A percentile compares a stretch with the other conserved stretches of the same genome.
phyloP scores from a whole-genome alignment of 1,284 basidiomycete species.

The Retiboletus fuscus region DNA sequence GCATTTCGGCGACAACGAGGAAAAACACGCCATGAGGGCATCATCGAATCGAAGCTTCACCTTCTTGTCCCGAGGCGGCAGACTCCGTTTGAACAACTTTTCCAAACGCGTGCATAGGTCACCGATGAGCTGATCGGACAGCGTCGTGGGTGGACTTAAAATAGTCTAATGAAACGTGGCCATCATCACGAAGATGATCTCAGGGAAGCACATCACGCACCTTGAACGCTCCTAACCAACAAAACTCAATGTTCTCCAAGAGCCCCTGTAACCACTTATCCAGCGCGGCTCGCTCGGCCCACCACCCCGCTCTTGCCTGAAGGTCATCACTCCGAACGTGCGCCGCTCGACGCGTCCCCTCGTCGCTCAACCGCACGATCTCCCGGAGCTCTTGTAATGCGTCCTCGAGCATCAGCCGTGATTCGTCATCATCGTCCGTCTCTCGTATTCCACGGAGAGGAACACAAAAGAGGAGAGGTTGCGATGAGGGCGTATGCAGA shows the following conservation, averaged over 20 bases:
- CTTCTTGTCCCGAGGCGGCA: conserved; percentile 60
- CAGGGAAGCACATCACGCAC: conserved; percentile 55
- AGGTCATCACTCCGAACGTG: conserved; percentile 74
- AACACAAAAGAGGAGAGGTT: conserved; percentile 87
- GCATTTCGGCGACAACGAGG: conserved; percentile 83
- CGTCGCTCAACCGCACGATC: conserved; percentile 84
- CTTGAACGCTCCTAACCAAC: conserved; percentile 98
- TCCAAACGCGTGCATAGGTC: conserved; percentile 77
- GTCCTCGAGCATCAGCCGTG: conserved; percentile 78
- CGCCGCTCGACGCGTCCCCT: conserved; percentile 80
- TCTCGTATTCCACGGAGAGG: conserved; percentile 89
- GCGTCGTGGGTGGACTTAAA: conserved; percentile 65
- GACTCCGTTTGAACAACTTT: conserved; percentile 76
- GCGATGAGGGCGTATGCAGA: conserved; percentile 66
- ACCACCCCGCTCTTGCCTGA: conserved; percentile 83
- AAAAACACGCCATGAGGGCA: conserved; percentile 86
- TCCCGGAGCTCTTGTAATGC: conserved; percentile 81
- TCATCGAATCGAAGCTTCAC: conserved; percentile 65
- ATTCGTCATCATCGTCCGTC: conserved; percentile 75
- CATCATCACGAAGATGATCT: conserved; percentile 7
- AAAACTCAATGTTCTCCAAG: conserved; percentile 89
- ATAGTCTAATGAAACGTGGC: conserved; percentile 67
- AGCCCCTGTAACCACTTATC: conserved; percentile 84
- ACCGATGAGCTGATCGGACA: conserved; percentile 60
- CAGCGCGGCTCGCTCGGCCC: conserved; percentile 81